A percentile compares a stretch with the other conserved stretches of the same genome.
These are phyloP conservation scores for Cetraspora pellucida DNA, from an alignment of 192 early-diverging fungal species.

Conservation along the genomic window DNA sequence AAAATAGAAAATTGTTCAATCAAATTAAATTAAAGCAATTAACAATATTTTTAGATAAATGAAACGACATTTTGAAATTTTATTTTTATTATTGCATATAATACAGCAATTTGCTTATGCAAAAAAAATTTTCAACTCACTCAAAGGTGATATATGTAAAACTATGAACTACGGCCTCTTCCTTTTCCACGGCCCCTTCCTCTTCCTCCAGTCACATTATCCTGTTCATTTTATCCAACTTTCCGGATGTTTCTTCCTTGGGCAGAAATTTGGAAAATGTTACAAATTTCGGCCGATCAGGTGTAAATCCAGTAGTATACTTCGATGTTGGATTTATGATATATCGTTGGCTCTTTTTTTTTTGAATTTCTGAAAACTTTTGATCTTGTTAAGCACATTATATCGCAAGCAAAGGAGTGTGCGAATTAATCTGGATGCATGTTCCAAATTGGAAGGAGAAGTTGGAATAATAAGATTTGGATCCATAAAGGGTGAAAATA, in stretches of 20 bases:
- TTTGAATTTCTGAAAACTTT: slow-evolving; percentile 5
- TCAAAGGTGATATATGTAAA: too few species aligned
- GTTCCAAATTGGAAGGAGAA: neutral
- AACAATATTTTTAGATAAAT: too few species aligned
- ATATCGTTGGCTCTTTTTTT: neutral
- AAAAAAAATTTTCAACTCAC: too few species aligned
- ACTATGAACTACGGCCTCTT: slow-evolving; percentile 6
- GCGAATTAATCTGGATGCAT: neutral
- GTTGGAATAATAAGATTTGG: slow-evolving; percentile 8
- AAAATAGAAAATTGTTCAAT: too few species aligned
- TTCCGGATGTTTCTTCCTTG: slow-evolving; percentile 3
- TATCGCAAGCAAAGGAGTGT: slow-evolving; percentile 11
- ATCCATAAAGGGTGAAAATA: slow-evolving; percentile 1
- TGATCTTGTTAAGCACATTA: neutral
- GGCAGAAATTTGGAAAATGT: neutral
- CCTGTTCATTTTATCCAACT: slow-evolving; percentile 17
- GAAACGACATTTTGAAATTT: too few species aligned
- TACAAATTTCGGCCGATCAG: neutral
- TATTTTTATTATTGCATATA: too few species aligned
- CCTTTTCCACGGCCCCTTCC: neutral
- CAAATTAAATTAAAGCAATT: too few species aligned
- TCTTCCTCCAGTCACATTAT: neutral
- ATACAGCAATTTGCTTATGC: too few species aligned
- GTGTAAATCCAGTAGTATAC: slow-evolving; percentile 3
- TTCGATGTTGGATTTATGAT: neutral